These are phyloP conservation scores for Wakefieldia striispora DNA, from an alignment of 768 basidiomycete genomes.

Conservation along the genomic window DNA sequence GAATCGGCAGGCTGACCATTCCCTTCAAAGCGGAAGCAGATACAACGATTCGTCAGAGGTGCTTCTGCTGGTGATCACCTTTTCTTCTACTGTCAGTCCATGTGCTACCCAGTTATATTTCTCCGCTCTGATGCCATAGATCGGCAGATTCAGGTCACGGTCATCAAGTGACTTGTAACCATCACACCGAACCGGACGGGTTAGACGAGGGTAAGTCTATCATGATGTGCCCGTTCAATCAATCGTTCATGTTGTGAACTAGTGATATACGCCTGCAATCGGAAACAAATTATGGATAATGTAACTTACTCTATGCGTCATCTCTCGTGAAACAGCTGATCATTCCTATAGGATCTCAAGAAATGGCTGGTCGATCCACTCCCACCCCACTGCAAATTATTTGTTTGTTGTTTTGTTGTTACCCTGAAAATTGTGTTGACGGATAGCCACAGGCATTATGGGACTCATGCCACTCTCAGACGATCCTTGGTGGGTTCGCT, in stretches of 20 bases:
- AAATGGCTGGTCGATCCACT: slow-evolving; percentile 24
- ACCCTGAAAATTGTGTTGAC: neutral
- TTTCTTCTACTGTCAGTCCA: slow-evolving; percentile 55
- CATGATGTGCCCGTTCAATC: neutral
- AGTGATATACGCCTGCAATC: slow-evolving; percentile 14
- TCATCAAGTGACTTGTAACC: slow-evolving; percentile 39
- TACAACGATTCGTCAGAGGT: slow-evolving; percentile 42
- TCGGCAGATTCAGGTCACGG: slow-evolving; percentile 51
- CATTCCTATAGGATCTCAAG: slow-evolving; percentile 18
- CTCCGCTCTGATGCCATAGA: neutral
- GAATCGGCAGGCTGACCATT: neutral
- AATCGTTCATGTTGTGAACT: neutral
- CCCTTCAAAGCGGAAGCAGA: slow-evolving; percentile 37
- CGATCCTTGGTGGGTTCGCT: slow-evolving; percentile 24
- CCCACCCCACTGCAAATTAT: slow-evolving; percentile 26
- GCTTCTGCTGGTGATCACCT: slow-evolving; percentile 48
- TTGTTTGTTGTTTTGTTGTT: slow-evolving; percentile 17
- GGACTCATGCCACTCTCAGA: slow-evolving; percentile 31
- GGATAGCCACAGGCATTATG: slow-evolving; percentile 20
- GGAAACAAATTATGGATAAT: slow-evolving; percentile 21
- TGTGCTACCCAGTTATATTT: neutral
- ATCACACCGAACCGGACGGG: slow-evolving; percentile 49
- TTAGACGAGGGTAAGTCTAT: slow-evolving; percentile 46
- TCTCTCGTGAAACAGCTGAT: slow-evolving; percentile 33
- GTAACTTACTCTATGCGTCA: slow-evolving; percentile 17